These are phyloP conservation scores for Hura crepitans DNA, from an alignment of 441 rosid genomes.

Conservation along the genomic window DNA sequence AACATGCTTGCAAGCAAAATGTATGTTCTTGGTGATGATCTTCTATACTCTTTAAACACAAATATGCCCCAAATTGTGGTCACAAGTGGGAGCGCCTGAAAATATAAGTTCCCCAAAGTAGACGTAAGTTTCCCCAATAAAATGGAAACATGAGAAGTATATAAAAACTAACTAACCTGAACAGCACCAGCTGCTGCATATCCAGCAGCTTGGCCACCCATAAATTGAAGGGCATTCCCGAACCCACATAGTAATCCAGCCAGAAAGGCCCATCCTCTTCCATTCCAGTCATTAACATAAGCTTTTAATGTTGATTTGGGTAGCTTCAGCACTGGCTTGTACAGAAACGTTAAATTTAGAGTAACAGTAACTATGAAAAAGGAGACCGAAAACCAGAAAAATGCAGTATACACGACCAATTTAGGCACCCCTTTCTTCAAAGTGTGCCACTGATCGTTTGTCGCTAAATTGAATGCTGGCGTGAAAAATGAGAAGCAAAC, in stretches of 20 bases:
- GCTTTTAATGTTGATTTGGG: conserved; percentile 62
- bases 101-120: not conserved
- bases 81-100: conserved; percentile 79
- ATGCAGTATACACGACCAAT: conserved; percentile 69
- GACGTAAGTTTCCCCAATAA: no score
- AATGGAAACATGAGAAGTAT: no score
- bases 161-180: conserved; percentile 63
- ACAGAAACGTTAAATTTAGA: conserved; percentile 59
- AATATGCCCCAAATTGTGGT: conserved; percentile 80
- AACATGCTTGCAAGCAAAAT: conserved; percentile 55
- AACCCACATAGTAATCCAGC: conserved; percentile 82
- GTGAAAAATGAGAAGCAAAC: conserved; percentile 84
- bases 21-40: conserved; percentile 71
- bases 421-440: conserved; percentile 71
- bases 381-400: conserved; percentile 76
- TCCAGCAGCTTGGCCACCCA: conserved; percentile 90
- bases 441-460: conserved; percentile 81
- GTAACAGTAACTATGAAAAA: conserved; percentile 55
- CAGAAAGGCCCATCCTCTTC: conserved; percentile 77
- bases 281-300: conserved; percentile 68
- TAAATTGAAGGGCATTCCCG: conserved; percentile 81
- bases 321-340: conserved; percentile 49
- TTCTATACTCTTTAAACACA: conserved; percentile 69
- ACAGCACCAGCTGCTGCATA: conserved; percentile 92
- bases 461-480: conserved; percentile 83